These are phyloP conservation scores for Wickerhamiella pararugosa DNA, from an alignment of 1,139 yeast genomes.

Conservation along the genomic window DNA sequence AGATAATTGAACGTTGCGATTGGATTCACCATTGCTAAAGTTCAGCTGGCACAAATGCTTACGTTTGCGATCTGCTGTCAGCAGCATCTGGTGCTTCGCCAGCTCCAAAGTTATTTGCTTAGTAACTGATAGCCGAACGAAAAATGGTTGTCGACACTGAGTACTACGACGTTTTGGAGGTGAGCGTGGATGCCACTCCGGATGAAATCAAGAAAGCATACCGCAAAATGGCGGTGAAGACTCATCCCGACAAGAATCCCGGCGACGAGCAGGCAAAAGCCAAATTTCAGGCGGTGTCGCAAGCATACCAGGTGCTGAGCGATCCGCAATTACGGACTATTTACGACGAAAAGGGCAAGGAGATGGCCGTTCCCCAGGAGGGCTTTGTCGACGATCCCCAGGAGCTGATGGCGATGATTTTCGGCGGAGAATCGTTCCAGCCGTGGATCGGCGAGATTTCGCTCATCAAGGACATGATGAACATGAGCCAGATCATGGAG, in stretches of 20 bases:
- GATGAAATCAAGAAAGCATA: conserved; percentile 86
- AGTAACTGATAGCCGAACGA: neutral
- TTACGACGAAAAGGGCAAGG: conserved; percentile 78
- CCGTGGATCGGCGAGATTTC: conserved; percentile 86
- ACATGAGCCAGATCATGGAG: conserved; percentile 57
- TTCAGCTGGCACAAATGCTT: no score
- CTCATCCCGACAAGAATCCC: conserved; percentile 96
- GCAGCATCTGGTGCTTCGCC: no score
- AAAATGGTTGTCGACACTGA: conserved; percentile 85
- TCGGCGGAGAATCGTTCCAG: conserved; percentile 86
- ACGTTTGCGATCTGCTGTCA: no score
- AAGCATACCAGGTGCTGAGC: conserved; percentile 72
- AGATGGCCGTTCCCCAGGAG: conserved; percentile 62
- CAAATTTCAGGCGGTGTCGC: conserved; percentile 43
- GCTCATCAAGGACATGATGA: conserved; percentile 64
- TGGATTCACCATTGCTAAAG: neutral
- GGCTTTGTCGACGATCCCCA: conserved; percentile 75
- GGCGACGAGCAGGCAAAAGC: conserved; percentile 67
- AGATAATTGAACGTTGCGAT: no score
- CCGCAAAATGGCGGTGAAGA: conserved; percentile 70
- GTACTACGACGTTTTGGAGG: conserved; percentile 68
- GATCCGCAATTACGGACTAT: conserved; percentile 58
- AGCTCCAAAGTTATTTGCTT: no score
- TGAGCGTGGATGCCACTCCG: conserved; percentile 56
- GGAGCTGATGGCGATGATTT: conserved; percentile 72